phyloP scores from a whole-genome alignment of 2,329 filamentous ascomycete species.

The Pseudogymnoascus sp. region DNA sequence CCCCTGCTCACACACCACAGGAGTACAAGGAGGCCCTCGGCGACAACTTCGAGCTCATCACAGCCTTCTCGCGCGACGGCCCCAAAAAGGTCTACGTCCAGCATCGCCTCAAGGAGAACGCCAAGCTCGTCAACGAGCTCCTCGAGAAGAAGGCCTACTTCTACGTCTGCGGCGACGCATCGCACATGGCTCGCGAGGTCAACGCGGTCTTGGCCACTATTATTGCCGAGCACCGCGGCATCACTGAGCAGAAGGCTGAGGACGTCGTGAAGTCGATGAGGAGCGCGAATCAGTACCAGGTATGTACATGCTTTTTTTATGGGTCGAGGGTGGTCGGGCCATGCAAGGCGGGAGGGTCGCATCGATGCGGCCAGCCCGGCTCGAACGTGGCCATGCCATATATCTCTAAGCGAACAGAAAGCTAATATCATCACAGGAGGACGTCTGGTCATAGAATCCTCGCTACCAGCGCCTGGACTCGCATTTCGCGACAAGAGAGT shows the following conservation, averaged over 20 bases:
- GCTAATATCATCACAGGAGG: conserved; percentile 44
- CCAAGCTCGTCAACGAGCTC: conserved; percentile 78
- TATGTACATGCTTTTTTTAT: conserved; percentile 30
- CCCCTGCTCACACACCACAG: conserved; percentile 38
- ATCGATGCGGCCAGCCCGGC: background rate
- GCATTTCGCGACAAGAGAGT: background rate
- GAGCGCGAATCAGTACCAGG: conserved; percentile 91
- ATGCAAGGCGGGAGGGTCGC: background rate
- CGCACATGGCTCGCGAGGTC: conserved; percentile 93
- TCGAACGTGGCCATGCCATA: background rate
- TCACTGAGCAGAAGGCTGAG: conserved; percentile 81
- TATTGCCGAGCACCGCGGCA: conserved; percentile 72
- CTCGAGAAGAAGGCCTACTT: conserved; percentile 84
- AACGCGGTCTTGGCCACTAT: conserved; percentile 82
- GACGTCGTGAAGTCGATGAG: conserved; percentile 97
- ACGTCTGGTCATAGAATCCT: conserved; percentile 56
- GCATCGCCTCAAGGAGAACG: conserved; percentile 77
- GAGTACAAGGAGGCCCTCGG: conserved; percentile 76
- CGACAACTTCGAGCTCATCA: conserved; percentile 83
- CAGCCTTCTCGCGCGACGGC: conserved; percentile 87
- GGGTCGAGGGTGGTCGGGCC: background rate
- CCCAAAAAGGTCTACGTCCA: conserved; percentile 94
- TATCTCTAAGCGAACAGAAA: background rate
- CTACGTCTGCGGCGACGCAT: conserved; percentile 96
- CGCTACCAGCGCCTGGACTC: background rate